These are phyloP conservation scores for Cyberlindnera xishuangbannaensis DNA, from an alignment of 805 yeast genomes.

Conservation along the genomic window DNA sequence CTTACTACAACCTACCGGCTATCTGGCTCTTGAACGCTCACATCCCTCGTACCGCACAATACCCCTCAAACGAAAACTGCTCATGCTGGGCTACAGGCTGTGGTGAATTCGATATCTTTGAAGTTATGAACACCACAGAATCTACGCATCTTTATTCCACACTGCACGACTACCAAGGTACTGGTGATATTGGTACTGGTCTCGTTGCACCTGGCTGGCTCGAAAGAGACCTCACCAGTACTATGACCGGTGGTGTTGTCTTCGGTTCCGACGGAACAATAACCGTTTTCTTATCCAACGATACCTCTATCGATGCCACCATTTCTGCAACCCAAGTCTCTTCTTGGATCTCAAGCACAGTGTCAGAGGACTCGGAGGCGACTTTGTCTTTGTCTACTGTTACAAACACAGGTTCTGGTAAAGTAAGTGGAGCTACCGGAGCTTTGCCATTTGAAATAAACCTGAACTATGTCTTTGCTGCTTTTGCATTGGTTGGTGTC, in stretches of 20 bases:
- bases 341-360: constrained; percentile 37
- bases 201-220: constrained; percentile 51
- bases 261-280: constrained; percentile 58
- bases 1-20: constrained; percentile 60
- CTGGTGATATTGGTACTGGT: constrained; percentile 56
- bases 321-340: constrained; percentile 39
- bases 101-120: constrained; percentile 76
- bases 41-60: constrained; percentile 72
- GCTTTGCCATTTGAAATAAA: constrained; percentile 13
- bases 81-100: constrained; percentile 77
- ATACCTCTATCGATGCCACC: constrained; percentile 42
- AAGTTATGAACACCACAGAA: constrained; percentile 61
- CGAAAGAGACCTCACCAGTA: constrained; percentile 41
- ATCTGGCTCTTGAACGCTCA: constrained; percentile 71
- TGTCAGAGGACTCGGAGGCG: constrained; percentile 25
- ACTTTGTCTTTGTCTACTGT: constrained; percentile 29
- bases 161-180: constrained; percentile 72
- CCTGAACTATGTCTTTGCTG: constrained; percentile 19
- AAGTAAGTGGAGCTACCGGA: constrained; percentile 13
- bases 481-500: constrained; percentile 18
- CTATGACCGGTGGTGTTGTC: constrained; percentile 68
- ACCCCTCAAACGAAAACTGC: constrained; percentile 53
- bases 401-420: constrained; percentile 33
- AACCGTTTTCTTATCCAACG: constrained; percentile 53
- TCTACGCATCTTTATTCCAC: constrained; percentile 54